Evolutionary conservation across 2,329 filamentous ascomycete genomes (phyloP).

Genomic region (Teratosphaeria zuluensis): DNA sequence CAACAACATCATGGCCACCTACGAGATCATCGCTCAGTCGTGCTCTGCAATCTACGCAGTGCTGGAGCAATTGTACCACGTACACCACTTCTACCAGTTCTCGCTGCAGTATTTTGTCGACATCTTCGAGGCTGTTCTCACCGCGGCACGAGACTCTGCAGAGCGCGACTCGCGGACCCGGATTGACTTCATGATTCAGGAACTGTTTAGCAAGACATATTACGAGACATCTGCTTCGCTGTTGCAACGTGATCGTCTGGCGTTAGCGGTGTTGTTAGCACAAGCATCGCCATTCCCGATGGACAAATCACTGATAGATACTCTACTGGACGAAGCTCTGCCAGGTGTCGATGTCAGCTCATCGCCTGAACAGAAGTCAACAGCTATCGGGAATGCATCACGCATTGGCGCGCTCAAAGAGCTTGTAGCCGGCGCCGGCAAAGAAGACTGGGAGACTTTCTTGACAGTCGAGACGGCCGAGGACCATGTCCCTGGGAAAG

Average conservation of each 20-base stretch:
- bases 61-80: constrained; percentile 90
- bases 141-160: constrained; percentile 69
- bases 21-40: constrained; percentile 83
- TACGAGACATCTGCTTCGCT: constrained; percentile 88
- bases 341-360: constrained; percentile 72
- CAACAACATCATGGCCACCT: constrained; percentile 88
- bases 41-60: constrained; percentile 98
- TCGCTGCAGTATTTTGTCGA: constrained; percentile 96
- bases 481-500: constrained; percentile 66
- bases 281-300: constrained; percentile 95
- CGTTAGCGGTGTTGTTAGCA: constrained; percentile 85
- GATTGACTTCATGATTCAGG: constrained; percentile 80
- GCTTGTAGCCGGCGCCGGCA: constrained; percentile 52
- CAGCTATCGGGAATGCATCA: constrained; percentile 58
- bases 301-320: constrained; percentile 81
- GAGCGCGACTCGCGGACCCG: constrained; percentile 47
- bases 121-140: constrained; percentile 89
- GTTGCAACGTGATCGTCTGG: constrained; percentile 88
- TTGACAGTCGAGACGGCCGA: constrained; percentile 79
- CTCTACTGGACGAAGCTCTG: constrained; percentile 68
- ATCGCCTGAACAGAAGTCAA: constrained; percentile 51
- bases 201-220: constrained; percentile 85
- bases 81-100: constrained; percentile 99
- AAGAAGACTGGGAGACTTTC: constrained; percentile 69
- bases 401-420: constrained; percentile 66